A percentile compares a stretch with the other conserved stretches of the same genome.
phyloP scores from a whole-genome alignment of 768 basidiomycete species.

The Suillus luteus region DNA sequence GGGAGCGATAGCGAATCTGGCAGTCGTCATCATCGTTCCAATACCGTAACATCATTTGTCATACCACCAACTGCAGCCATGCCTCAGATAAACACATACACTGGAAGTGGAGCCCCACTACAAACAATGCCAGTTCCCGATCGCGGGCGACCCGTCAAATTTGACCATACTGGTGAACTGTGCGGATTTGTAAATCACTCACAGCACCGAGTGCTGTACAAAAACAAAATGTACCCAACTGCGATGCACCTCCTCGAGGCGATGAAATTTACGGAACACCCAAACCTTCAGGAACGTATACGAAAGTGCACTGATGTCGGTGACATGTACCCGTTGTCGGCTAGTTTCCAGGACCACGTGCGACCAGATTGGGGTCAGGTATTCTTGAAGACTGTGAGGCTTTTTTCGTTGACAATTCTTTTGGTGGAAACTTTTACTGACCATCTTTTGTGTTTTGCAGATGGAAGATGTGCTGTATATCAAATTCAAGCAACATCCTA shows the following conservation, averaged over 20 bases:
- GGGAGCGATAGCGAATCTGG: constrained; percentile 21
- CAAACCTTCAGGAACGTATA: constrained; percentile 59
- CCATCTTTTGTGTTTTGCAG: constrained; percentile 33
- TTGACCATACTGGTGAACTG: constrained; percentile 44
- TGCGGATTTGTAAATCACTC: constrained; percentile 68
- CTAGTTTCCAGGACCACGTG: constrained; percentile 38
- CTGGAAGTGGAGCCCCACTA: constrained; percentile 10
- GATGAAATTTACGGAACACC: constrained; percentile 59
- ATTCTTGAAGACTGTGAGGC: constrained; percentile 48
- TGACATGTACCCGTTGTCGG: constrained; percentile 41
- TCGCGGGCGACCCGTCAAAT: constrained; percentile 34
- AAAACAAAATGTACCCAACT: constrained; percentile 59
- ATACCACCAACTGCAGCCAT: constrained; percentile 17
- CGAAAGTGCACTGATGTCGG: constrained; percentile 42
- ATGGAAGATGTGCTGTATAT: constrained; percentile 67
- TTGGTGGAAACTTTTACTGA: constrained; percentile 2
- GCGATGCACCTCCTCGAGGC: constrained; percentile 80
- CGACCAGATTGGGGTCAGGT: constrained; percentile 57
- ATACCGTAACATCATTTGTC: constrained; percentile 26
- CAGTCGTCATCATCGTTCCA: constrained; percentile 22
- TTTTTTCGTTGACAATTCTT: neutral
- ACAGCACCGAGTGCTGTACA: constrained; percentile 58
- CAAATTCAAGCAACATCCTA: constrained; percentile 73
- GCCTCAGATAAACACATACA: constrained; percentile 12
- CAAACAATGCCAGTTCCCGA: constrained; percentile 24